These are phyloP conservation scores for Colletotrichum incanum DNA, from an alignment of 2,329 filamentous ascomycete genomes.

Conservation along the genomic window DNA sequence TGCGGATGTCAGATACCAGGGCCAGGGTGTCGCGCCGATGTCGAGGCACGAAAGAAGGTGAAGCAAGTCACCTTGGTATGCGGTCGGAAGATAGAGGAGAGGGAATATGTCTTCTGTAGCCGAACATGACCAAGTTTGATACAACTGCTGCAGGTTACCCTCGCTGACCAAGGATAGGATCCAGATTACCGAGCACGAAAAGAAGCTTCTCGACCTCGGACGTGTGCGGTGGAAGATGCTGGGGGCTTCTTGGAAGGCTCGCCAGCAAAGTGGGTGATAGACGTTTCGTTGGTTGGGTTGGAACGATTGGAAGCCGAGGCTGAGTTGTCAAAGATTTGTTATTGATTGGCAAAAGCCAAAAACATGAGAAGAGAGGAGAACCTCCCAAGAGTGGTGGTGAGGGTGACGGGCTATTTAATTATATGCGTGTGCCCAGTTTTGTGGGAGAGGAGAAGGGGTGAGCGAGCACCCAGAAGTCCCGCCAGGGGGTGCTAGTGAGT, in stretches of 20 bases:
- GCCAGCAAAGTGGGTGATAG: slow-evolving; percentile 45
- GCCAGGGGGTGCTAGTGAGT: slow-evolving; percentile 1
- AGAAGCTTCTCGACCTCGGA: slow-evolving; percentile 45
- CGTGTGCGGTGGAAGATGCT: slow-evolving; percentile 49
- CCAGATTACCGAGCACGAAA: slow-evolving; percentile 49
- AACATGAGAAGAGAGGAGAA: slow-evolving; percentile 49
- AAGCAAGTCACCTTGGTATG: slow-evolving; percentile 74
- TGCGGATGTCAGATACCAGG: slow-evolving; percentile 44
- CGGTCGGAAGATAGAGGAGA: slow-evolving; percentile 72
- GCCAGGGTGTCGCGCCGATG: slow-evolving; percentile 58
- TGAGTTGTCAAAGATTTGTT: slow-evolving; percentile 41
- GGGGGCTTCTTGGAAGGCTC: slow-evolving; percentile 47
- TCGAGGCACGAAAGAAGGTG: slow-evolving; percentile 63
- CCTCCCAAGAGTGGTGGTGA: slow-evolving; percentile 32
- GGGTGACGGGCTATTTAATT: slow-evolving; percentile 46
- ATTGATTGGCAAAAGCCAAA: slow-evolving; percentile 59
- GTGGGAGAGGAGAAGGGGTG: slow-evolving; percentile 32
- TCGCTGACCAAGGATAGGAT: slow-evolving; percentile 46
- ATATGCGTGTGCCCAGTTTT: slow-evolving; percentile 19
- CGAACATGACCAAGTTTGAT: slow-evolving; percentile 67
- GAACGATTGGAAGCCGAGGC: slow-evolving; percentile 47
- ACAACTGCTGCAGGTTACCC: slow-evolving; percentile 55
- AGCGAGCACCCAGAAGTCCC: slow-evolving; percentile 1
- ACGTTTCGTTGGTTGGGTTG: not conserved
- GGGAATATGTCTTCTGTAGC: slow-evolving; percentile 67